Conservation (phyloP, 805 yeast genomes). For the Middelhovenomyces tepae region DNA sequence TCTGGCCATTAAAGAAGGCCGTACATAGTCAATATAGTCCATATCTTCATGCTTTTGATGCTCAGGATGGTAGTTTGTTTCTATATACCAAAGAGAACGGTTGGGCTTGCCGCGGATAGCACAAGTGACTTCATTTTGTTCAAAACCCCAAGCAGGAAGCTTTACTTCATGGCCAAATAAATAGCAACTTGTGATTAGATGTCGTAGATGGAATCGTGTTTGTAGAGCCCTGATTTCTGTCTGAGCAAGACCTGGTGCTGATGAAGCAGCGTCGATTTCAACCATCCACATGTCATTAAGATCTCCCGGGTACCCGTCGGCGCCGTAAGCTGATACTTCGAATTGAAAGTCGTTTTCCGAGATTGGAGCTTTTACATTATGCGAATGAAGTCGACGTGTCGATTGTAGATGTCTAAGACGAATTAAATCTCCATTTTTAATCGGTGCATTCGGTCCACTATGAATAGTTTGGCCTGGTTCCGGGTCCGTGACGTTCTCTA, state of each 20-base stretch:
- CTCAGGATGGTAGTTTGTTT: slow-evolving; percentile 45
- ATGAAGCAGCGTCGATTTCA: slow-evolving; percentile 30
- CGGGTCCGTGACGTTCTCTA: slow-evolving; percentile 35
- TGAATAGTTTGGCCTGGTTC: slow-evolving; percentile 12
- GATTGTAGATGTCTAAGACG: slow-evolving; percentile 36
- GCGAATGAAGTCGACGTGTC: slow-evolving; percentile 17
- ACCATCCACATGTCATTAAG: slow-evolving; percentile 52
- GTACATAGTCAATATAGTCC: slow-evolving; percentile 10
- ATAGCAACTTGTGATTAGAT: slow-evolving; percentile 49
- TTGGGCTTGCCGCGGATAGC: slow-evolving; percentile 49
- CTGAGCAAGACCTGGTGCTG: slow-evolving; percentile 25
- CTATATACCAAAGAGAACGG: slow-evolving; percentile 56
- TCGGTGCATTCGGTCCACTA: slow-evolving; percentile 39
- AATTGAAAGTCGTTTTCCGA: slow-evolving; percentile 17
- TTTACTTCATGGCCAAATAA: slow-evolving; percentile 51
- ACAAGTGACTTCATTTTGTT: slow-evolving; percentile 71
- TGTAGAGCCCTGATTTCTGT: slow-evolving; percentile 36
- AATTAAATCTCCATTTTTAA: slow-evolving; percentile 40
- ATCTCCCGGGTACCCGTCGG: slow-evolving; percentile 43
- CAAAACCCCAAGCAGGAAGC: slow-evolving; percentile 60
- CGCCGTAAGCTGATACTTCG: slow-evolving; percentile 39
- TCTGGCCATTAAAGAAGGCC: slow-evolving; percentile 9
- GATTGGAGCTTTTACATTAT: slow-evolving; percentile 15
- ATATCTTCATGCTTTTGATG: slow-evolving; percentile 13
- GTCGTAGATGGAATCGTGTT: slow-evolving; percentile 47